Base-by-base conservation (phyloP, 2,329 filamentous ascomycete species). In the Allantophomopsis cytisporea region DNA sequence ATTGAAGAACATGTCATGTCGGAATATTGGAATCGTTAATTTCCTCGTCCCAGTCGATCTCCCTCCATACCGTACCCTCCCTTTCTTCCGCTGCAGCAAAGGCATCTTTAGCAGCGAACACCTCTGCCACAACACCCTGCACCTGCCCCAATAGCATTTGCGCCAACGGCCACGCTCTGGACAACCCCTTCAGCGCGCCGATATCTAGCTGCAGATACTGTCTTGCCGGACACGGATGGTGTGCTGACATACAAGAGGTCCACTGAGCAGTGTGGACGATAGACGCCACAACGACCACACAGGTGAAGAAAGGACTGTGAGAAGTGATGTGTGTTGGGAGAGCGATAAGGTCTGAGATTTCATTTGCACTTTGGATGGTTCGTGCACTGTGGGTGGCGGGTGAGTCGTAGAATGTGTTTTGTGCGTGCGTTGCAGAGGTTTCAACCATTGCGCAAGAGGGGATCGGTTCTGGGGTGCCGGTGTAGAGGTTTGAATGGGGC, bases 281-380 rank as follows among this genome's bases (percentile, higher is more conserved):
- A 6, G 83, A 84, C 14, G 80, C 82, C 39, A 89, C 65, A 2
- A 83, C 83, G 37, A 91, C 65, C 31, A 83, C 79, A 54, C 84
- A 91, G 28, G 80, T 83, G 61, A 91, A 87, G 60, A 89, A 88
- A 42, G 86, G 84, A 0, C 77, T 87, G 59, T 94, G 85, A 23
- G 74, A 75, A 4, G 80, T 68, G 2, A 89, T 63, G 0, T 78
- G 71, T 4, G 80, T 75, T 0, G 83, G 82, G 35, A 93, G 73
- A 1, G 81, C 80, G 37, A 86, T 75, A 48, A 88, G 68, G 47
- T 75, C 73, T 43, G 80, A 82, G 45, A 94, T 80, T 39, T 83
- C 79, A 48, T 80, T 80, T 1, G 88, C 86, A 0, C 84, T 82
- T 21, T 78, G 73, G 43, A 93, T 74, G 6, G 84, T 86, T 60